A percentile compares a stretch with the other conserved stretches of the same genome.
phyloP scores from a whole-genome alignment of 768 basidiomycete species.

The Lactarius hatsudake region DNA sequence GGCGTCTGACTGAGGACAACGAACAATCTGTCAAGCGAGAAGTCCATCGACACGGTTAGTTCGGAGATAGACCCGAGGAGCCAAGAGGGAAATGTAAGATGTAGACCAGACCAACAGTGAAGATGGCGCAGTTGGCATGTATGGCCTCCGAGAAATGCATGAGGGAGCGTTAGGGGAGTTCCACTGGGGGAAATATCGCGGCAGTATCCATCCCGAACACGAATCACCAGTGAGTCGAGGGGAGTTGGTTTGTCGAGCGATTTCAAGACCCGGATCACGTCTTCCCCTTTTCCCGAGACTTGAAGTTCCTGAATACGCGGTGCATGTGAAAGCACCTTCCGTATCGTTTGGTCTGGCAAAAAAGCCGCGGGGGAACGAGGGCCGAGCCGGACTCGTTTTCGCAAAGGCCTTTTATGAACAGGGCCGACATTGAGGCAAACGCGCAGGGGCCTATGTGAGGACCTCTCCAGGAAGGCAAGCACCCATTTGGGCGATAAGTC shows the following conservation, averaged over 20 bases:
- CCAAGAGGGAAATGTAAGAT: conserved; percentile 12
- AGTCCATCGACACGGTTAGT: conserved; percentile 6
- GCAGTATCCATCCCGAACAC: background rate
- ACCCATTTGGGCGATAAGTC: conserved; percentile 9
- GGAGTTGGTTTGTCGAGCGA: conserved; percentile 7
- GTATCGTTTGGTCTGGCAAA: conserved; percentile 1
- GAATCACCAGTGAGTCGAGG: conserved; percentile 6
- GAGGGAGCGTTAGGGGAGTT: background rate
- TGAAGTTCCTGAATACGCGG: conserved; percentile 7
- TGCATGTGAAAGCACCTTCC: conserved; percentile 3
- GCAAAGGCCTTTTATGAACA: background rate
- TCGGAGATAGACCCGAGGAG: conserved; percentile 5
- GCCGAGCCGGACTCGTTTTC: background rate
- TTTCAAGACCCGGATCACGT: conserved; percentile 10
- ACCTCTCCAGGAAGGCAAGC: conserved; percentile 5
- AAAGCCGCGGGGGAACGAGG: background rate
- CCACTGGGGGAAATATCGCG: background rate
- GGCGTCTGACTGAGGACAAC: conserved; percentile 4
- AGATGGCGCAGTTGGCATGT: conserved; percentile 3
- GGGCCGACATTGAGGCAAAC: conserved; percentile 3
- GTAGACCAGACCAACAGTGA: conserved; percentile 6
- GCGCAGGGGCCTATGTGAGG: background rate
- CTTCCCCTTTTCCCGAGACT: background rate
- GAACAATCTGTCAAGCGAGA: conserved; percentile 3
- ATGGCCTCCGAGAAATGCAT: conserved; percentile 5